Conservation (phyloP, 176 grass and related monocot genomes). For the Otatea glauca region DNA sequence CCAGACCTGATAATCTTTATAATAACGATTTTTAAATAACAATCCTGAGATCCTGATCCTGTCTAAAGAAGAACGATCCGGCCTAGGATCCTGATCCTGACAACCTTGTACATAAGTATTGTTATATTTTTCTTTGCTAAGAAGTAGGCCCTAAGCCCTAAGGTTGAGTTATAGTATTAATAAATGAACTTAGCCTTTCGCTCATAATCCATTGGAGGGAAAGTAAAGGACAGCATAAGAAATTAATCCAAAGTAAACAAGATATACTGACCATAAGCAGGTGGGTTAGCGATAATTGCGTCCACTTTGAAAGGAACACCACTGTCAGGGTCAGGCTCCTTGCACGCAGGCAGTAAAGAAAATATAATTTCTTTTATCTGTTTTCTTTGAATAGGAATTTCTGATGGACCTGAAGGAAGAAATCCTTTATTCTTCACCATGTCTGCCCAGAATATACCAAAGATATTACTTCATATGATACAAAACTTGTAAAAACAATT, state of each 20-base stretch:
- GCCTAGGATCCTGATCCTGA: not conserved
- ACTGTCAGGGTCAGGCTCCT: constrained; percentile 70
- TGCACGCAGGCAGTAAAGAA: constrained; percentile 81
- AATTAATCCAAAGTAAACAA: constrained; percentile 12
- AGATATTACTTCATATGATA: constrained; percentile 6
- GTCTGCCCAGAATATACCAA: constrained; percentile 55
- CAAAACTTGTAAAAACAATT: not conserved
- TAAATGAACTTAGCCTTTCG: not conserved
- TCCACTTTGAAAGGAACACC: constrained; percentile 75
- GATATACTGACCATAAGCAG: constrained; percentile 77
- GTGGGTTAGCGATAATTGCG: constrained; percentile 95
- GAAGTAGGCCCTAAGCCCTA: not conserved
- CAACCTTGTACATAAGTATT: not conserved
- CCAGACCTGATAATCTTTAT: not conserved
- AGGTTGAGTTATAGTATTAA: not conserved
- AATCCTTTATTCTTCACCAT: constrained; percentile 99
- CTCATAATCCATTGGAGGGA: not conserved
- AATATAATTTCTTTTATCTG: constrained; percentile 96
- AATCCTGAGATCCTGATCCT: not conserved
- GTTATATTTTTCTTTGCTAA: not conserved
- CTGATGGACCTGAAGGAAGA: constrained; percentile 83
- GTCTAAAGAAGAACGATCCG: not conserved
- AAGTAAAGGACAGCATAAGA: constrained; percentile 23
- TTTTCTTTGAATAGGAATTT: constrained; percentile 91
- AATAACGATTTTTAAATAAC: not conserved